These are phyloP conservation scores for Bolboschoenoplectus hybrid DNA, from an alignment of 202 grass and related monocot genomes.

Conservation along the genomic window DNA sequence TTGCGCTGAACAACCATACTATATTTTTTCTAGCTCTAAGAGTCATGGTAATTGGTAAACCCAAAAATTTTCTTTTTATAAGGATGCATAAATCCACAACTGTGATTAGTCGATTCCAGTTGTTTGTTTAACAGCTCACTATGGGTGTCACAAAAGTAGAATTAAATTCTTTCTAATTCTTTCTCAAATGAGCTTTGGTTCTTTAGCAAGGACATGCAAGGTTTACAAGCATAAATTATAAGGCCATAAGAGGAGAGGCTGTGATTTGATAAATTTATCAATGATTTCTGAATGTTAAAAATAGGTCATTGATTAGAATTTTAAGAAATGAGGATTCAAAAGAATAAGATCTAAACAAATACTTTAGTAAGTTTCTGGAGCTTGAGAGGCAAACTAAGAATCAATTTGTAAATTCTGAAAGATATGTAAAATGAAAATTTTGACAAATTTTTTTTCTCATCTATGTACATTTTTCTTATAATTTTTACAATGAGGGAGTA, in stretches of 20 bases:
- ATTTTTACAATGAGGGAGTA: constrained; percentile 58
- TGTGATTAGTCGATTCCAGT: neutral
- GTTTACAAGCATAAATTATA: neutral
- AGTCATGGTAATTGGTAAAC: neutral
- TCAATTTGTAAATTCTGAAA: neutral
- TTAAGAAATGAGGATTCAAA: neutral
- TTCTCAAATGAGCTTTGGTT: neutral
- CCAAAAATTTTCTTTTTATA: constrained; percentile 6
- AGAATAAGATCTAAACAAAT: neutral
- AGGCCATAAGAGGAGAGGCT: no score
- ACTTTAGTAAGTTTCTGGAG: neutral
- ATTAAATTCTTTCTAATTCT: neutral
- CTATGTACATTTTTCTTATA: neutral
- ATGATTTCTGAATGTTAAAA: no score
- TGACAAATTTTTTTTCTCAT: neutral
- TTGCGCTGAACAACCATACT: neutral
- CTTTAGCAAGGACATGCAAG: neutral
- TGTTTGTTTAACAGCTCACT: neutral
- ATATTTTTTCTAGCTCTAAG: neutral
- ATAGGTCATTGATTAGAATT: neutral
- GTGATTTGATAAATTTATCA: no score
- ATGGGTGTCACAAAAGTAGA: neutral
- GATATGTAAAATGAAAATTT: neutral
- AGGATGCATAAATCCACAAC: constrained; percentile 1
- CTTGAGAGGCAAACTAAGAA: neutral